Percentiles rank a stretch among this genome's conserved stretches.
These are phyloP conservation scores for Phaseolus coccineus DNA, from an alignment of 331 rosid genomes.

Conservation along the genomic window DNA sequence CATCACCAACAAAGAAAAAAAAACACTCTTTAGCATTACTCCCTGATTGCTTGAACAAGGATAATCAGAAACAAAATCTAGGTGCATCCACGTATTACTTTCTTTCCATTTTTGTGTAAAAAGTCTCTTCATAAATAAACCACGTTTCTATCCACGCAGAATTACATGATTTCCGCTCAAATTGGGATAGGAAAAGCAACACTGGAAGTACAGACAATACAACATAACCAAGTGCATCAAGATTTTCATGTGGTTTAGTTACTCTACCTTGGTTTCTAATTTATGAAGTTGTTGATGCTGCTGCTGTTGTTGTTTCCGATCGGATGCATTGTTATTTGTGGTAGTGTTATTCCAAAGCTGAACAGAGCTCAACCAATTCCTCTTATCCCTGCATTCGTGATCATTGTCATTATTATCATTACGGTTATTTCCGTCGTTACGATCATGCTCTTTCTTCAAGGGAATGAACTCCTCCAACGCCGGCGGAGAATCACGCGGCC, in stretches of 20 bases:
- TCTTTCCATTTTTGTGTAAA: not conserved
- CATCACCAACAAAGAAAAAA: conserved; percentile 19
- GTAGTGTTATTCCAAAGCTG: conserved; percentile 82
- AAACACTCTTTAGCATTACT: not conserved
- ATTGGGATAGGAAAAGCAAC: too few species aligned
- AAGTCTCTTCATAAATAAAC: not conserved
- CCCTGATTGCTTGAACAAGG: not conserved
- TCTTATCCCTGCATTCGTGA: conserved; percentile 78
- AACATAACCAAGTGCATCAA: not conserved
- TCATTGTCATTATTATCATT: conserved; percentile 47
- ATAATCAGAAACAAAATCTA: not conserved
- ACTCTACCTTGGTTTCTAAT: conserved; percentile 49
- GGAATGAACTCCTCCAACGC: conserved; percentile 91
- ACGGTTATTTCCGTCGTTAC: not conserved
- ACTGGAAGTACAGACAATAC: too few species aligned
- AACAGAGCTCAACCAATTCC: conserved; percentile 98
- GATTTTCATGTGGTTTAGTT: not conserved
- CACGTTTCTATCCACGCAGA: not conserved
- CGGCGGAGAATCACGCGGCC: conserved; percentile 53
- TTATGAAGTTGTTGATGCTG: not conserved
- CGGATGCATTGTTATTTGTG: conserved; percentile 48
- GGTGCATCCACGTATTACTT: not conserved
- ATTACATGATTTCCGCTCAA: not conserved
- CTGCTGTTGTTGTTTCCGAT: conserved; percentile 3
- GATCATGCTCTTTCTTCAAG: conserved; percentile 69